Conservation (phyloP, 805 yeast genomes). For the Henningerozyma blattae region DNA sequence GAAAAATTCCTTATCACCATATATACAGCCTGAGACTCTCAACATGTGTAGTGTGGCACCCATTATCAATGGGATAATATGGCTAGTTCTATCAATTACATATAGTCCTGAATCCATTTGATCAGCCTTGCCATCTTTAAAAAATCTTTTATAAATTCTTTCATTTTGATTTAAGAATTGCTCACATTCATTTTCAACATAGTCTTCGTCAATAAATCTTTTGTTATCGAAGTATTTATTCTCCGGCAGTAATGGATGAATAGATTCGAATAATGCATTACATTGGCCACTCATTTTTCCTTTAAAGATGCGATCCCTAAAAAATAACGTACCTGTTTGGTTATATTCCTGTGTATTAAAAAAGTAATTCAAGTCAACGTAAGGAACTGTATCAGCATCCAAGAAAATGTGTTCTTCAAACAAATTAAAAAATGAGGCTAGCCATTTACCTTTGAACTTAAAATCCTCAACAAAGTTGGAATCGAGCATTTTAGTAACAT, state of each 20-base stretch:
- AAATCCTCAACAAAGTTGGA: conserved; percentile 16
- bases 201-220: conserved; percentile 3
- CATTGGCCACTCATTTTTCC: conserved; percentile 18
- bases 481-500: conserved; percentile 16
- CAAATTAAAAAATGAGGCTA: conserved; percentile 36
- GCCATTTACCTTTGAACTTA: conserved; percentile 30
- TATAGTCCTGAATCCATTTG: conserved; percentile 39
- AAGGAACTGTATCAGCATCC: conserved; percentile 39
- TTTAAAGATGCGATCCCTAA: background rate
- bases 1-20: conserved; percentile 68
- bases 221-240: conserved; percentile 25
- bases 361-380: conserved; percentile 27
- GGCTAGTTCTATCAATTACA: conserved; percentile 27
- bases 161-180: conserved; percentile 14
- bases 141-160: conserved; percentile 28
- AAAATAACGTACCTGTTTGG: conserved; percentile 7
- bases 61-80: conserved; percentile 37
- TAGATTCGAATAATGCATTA: conserved; percentile 32
- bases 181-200: conserved; percentile 5
- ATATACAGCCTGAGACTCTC: conserved; percentile 32
- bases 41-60: conserved; percentile 33
- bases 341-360: conserved; percentile 9
- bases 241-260: conserved; percentile 35
- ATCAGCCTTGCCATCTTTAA: conserved; percentile 31
- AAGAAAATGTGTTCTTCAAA: conserved; percentile 37